phyloP scores from a whole-genome alignment of 1,284 basidiomycete genomes.

The Marasmius tenuissimus region DNA sequence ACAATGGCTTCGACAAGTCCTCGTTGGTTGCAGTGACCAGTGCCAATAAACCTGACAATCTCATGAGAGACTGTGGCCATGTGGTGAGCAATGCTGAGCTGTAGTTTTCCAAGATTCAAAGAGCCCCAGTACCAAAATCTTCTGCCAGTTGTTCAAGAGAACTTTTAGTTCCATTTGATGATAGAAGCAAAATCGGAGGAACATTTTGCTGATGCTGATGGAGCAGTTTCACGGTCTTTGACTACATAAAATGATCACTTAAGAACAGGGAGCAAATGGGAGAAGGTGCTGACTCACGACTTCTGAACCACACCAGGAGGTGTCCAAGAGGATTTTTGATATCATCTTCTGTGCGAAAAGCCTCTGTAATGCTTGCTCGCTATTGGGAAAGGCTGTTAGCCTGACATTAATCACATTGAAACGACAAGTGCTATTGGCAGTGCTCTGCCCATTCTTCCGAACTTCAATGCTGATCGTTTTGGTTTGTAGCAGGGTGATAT shows the following conservation, averaged over 20 bases:
- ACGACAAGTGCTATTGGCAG: too few species aligned
- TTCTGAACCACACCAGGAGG: not conserved
- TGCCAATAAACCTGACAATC: not conserved
- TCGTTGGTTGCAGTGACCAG: not conserved
- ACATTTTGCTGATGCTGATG: not conserved
- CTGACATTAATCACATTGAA: not conserved
- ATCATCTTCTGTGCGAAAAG: not conserved
- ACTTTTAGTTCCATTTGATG: not conserved
- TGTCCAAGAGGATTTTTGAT: not conserved
- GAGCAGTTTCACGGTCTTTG: not conserved
- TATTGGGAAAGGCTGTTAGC: not conserved
- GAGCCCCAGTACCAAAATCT: not conserved
- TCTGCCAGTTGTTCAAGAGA: not conserved
- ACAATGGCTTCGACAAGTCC: not conserved
- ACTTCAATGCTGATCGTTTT: too few species aligned
- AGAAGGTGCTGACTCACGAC: not conserved
- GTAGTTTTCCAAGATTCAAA: not conserved
- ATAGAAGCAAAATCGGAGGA: not conserved
- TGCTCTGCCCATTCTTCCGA: too few species aligned
- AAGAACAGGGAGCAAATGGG: not conserved
- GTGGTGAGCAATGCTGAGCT: not conserved
- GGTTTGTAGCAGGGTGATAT: too few species aligned
- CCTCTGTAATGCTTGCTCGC: not conserved
- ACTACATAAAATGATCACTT: not conserved
- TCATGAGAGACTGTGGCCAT: not conserved